Percentiles rank a stretch among this genome's conserved stretches.
phyloP scores from a whole-genome alignment of 2,329 filamentous ascomycete species.

The Penicillium psychrosexuale region DNA sequence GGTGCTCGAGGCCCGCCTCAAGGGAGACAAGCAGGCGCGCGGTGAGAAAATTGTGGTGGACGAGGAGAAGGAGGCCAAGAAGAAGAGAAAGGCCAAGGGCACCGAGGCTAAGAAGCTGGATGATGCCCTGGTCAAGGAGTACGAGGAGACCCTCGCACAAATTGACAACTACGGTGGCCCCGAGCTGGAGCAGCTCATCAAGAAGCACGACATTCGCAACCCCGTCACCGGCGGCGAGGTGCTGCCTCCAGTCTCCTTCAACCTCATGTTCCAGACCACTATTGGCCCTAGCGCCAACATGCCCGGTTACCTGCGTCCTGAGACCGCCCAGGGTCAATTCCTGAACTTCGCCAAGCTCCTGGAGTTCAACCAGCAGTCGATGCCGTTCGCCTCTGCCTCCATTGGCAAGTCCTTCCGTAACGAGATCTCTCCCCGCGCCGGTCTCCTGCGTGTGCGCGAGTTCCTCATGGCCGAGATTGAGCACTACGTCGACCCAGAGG shows the following conservation, averaged over 20 bases:
- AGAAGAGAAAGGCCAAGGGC: slow-evolving; percentile 80
- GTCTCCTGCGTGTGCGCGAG: slow-evolving; percentile 89
- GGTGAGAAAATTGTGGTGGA: slow-evolving; percentile 66
- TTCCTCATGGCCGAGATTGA: slow-evolving; percentile 99
- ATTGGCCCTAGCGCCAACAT: slow-evolving; percentile 90
- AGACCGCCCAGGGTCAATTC: slow-evolving; percentile 98
- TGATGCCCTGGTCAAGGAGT: slow-evolving; percentile 80
- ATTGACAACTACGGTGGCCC: slow-evolving; percentile 94
- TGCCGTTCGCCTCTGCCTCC: slow-evolving; percentile 96
- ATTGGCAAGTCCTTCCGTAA: slow-evolving; percentile 98
- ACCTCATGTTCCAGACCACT: slow-evolving; percentile 96
- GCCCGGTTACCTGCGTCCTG: slow-evolving; percentile 81
- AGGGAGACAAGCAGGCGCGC: slow-evolving; percentile 88
- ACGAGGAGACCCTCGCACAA: slow-evolving; percentile 84
- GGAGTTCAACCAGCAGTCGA: slow-evolving; percentile 89
- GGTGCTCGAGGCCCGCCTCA: slow-evolving; percentile 79
- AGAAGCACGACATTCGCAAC: slow-evolving; percentile 87
- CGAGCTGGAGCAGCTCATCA: slow-evolving; percentile 82
- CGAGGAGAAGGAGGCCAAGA: slow-evolving; percentile 78
- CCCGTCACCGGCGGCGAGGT: slow-evolving; percentile 75
- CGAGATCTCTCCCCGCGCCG: slow-evolving; percentile 90
- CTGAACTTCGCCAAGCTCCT: slow-evolving; percentile 94
- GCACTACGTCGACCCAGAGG: slow-evolving; percentile 92
- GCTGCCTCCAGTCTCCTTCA: slow-evolving; percentile 82
- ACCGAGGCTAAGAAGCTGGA: slow-evolving; percentile 79